Percentiles rank a stretch among this genome's conserved stretches.
Evolutionary conservation across 352 stramenopile species (phyloP).

Genomic region (Pythium sp.): DNA sequence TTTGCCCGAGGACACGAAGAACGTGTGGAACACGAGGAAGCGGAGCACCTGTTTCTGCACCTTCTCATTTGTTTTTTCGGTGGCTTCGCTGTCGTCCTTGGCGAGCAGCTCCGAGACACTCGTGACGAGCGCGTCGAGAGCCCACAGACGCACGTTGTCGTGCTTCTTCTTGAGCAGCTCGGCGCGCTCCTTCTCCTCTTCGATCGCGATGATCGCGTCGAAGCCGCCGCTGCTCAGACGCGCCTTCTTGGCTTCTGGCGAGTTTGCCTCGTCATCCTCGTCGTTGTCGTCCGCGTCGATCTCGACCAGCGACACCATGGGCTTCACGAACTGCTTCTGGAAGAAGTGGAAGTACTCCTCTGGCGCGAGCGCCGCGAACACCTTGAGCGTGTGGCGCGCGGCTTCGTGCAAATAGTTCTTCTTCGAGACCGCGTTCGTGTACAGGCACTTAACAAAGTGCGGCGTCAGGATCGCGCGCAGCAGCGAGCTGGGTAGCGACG

Average conservation of each 20-base stretch:
- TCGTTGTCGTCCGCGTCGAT: slow-evolving; percentile 29
- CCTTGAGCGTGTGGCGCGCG: slow-evolving; percentile 62
- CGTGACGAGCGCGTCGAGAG: slow-evolving; percentile 59
- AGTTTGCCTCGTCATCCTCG: slow-evolving; percentile 29
- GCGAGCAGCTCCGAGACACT: slow-evolving; percentile 39
- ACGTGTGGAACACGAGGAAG: slow-evolving; percentile 72
- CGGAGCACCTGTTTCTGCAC: slow-evolving; percentile 45
- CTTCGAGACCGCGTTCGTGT: slow-evolving; percentile 76
- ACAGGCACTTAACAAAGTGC: slow-evolving; percentile 78
- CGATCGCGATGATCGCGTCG: slow-evolving; percentile 65
- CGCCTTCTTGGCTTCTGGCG: slow-evolving; percentile 30
- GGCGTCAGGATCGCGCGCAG: slow-evolving; percentile 69
- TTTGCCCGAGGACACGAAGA: slow-evolving; percentile 41
- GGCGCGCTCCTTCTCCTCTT: slow-evolving; percentile 77
- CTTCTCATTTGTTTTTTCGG: slow-evolving; percentile 15
- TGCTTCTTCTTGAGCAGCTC: slow-evolving; percentile 47
- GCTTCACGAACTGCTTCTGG: slow-evolving; percentile 62
- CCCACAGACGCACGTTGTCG: slow-evolving; percentile 70
- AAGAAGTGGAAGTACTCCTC: slow-evolving; percentile 74
- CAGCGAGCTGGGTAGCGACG: slow-evolving; percentile 42
- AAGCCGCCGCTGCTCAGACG: slow-evolving; percentile 47
- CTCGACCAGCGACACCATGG: slow-evolving; percentile 56
- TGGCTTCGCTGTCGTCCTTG: slow-evolving; percentile 22
- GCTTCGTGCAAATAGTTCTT: slow-evolving; percentile 84
- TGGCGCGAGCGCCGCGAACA: slow-evolving; percentile 44